Evolutionary conservation across 805 yeast species (phyloP).

Genomic region (Nadsonia fulvescens): DNA sequence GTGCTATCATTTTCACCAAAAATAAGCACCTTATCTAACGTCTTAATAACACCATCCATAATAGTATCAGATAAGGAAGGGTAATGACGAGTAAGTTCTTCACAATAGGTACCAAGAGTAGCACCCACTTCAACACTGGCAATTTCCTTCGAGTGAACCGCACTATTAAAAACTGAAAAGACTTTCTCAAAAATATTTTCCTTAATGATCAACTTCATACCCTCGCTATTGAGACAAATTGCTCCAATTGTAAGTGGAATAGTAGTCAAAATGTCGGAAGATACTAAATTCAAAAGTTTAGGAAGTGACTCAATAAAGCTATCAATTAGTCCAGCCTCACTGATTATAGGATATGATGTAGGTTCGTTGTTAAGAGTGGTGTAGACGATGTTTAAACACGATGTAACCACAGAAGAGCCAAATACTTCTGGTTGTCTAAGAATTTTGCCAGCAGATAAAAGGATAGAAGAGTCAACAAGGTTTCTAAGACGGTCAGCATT

Average conservation of each 20-base stretch:
- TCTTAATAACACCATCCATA: constrained; percentile 4
- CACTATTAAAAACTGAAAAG: too few relatives aligned
- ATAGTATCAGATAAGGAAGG: constrained; percentile 3
- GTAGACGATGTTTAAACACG: constrained; percentile 44
- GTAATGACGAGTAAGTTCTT: constrained; percentile 6
- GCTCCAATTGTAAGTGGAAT: constrained; percentile 72
- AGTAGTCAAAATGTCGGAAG: constrained; percentile 38
- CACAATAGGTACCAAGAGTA: too few relatives aligned
- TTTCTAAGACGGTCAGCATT: constrained; percentile 68
- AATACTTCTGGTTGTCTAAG: constrained; percentile 38
- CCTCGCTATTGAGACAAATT: constrained; percentile 57
- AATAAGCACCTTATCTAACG: too few relatives aligned
- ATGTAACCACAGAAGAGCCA: constrained; percentile 47
- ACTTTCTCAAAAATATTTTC: too few relatives aligned
- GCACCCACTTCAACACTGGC: too few relatives aligned
- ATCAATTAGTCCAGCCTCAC: constrained; percentile 60
- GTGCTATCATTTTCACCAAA: too few relatives aligned
- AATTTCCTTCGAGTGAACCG: too few relatives aligned
- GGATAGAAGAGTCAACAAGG: constrained; percentile 68
- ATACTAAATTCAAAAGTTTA: constrained; percentile 32
- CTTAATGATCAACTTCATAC: constrained; percentile 36
- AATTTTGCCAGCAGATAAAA: constrained; percentile 40
- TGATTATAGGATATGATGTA: constrained; percentile 63
- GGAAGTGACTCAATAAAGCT: constrained; percentile 41
- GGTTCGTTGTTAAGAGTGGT: constrained; percentile 79